Evolutionary conservation across 169 alveolate genomes (phyloP).

Genomic region (Babesia ovata): DNA sequence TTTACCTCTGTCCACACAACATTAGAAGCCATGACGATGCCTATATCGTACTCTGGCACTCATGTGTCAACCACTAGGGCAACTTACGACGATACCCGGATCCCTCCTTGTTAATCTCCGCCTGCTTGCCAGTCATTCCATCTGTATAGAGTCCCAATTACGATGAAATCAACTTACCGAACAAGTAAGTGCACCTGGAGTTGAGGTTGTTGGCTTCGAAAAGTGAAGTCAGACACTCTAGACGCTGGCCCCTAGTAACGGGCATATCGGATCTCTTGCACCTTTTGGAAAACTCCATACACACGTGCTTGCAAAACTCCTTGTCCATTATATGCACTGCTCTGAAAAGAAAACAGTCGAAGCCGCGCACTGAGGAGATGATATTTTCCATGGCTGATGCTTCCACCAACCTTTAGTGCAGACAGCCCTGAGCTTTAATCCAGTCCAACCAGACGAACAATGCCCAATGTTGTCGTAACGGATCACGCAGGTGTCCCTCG

Average conservation of each 20-base stretch:
- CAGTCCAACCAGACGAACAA: background rate
- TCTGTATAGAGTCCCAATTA: background rate
- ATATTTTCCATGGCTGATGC: no score
- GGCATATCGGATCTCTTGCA: constrained; percentile 21
- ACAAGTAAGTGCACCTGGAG: constrained; percentile 16
- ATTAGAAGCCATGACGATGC: constrained; percentile 9
- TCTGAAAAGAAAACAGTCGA: constrained; percentile 48
- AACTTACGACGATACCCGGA: constrained; percentile 15
- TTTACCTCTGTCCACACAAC: constrained; percentile 18
- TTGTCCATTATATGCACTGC: constrained; percentile 2
- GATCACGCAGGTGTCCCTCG: constrained; percentile 12
- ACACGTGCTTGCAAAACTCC: constrained; percentile 45
- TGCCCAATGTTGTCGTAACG: background rate
- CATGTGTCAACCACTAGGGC: background rate
- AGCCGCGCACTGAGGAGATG: constrained; percentile 18
- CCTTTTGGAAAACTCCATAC: constrained; percentile 31
- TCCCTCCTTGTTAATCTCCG: no score
- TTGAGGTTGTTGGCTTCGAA: constrained; percentile 21
- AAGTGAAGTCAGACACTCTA: constrained; percentile 29
- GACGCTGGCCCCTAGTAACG: constrained; percentile 8
- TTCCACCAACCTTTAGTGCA: constrained; percentile 31
- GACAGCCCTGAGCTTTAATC: background rate
- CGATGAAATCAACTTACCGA: constrained; percentile 18
- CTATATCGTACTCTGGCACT: constrained; percentile 38
- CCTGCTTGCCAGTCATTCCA: no score